Percentiles rank a stretch among this genome's conserved stretches.
Conservation (phyloP, 2,329 filamentous ascomycete genomes). For the Boeremia exigua region DNA sequence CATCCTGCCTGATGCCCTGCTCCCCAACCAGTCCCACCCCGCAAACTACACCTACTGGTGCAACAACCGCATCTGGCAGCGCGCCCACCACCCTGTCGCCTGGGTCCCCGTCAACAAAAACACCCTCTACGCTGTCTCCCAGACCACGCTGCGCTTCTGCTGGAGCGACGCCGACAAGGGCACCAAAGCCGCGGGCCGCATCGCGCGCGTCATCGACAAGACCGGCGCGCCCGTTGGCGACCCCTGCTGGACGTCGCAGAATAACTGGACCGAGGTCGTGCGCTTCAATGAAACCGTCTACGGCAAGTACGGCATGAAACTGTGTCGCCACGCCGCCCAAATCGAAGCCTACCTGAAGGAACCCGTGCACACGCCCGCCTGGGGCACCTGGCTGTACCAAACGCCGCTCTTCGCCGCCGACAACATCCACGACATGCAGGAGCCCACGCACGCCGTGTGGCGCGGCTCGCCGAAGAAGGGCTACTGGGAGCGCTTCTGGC, state of each 20-base stretch:
- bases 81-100: slow-evolving; percentile 19
- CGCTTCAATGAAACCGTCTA: slow-evolving; percentile 22
- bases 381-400: slow-evolving; percentile 21
- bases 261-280: slow-evolving; percentile 19
- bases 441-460: slow-evolving; percentile 22
- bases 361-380: slow-evolving; percentile 18
- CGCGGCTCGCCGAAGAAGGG: slow-evolving; percentile 9
- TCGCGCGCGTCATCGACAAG: slow-evolving; percentile 17
- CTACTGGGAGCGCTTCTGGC: slow-evolving; percentile 24
- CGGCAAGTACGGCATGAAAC: slow-evolving; percentile 21
- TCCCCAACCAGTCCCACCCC: slow-evolving; percentile 15
- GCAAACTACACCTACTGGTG: slow-evolving; percentile 25
- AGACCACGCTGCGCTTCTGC: slow-evolving; percentile 22
- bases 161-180: slow-evolving; percentile 20
- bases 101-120: slow-evolving; percentile 17
- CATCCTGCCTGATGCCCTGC: slow-evolving; percentile 17
- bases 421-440: slow-evolving; percentile 19
- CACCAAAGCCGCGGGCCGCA: slow-evolving; percentile 20
- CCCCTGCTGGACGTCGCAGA: slow-evolving; percentile 21
- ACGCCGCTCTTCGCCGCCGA: slow-evolving; percentile 20
- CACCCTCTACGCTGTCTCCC: slow-evolving; percentile 19
- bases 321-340: slow-evolving; percentile 18
- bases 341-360: slow-evolving; percentile 21
- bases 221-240: slow-evolving; percentile 14
- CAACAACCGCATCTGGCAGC: slow-evolving; percentile 20